Conservation (phyloP, 1,284 basidiomycete species). For the Flammula alnicola region DNA sequence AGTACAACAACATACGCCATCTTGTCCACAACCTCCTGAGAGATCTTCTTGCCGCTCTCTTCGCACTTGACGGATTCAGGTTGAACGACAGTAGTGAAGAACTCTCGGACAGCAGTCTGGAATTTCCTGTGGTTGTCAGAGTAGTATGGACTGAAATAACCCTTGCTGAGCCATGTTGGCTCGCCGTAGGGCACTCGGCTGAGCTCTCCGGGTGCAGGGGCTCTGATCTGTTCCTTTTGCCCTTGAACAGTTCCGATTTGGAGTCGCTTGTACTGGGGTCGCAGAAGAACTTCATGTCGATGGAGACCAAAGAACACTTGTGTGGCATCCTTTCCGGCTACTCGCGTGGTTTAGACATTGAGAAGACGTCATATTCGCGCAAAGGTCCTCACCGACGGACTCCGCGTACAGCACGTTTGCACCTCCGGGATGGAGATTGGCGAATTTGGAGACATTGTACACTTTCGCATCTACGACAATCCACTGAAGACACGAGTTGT, state of each 20-base stretch:
- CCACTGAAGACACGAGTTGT: conserved; percentile 57
- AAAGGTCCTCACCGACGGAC: conserved; percentile 35
- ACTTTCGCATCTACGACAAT: conserved; percentile 84
- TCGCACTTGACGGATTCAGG: conserved; percentile 75
- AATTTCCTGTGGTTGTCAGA: conserved; percentile 72
- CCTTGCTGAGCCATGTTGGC: conserved; percentile 84
- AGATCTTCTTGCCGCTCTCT: conserved; percentile 78
- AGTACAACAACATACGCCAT: conserved; percentile 53
- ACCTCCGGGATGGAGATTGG: conserved; percentile 83
- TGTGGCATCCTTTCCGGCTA: conserved; percentile 80
- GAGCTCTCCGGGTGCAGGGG: conserved; percentile 66
- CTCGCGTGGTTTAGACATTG: background rate
- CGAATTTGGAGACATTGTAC: conserved; percentile 81
- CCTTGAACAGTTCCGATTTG: conserved; percentile 80
- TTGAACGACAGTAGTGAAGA: conserved; percentile 66
- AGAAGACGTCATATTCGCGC: background rate
- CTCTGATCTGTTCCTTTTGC: conserved; percentile 65
- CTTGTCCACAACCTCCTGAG: conserved; percentile 76
- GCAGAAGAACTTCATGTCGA: conserved; percentile 82
- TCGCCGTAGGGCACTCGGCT: conserved; percentile 89
- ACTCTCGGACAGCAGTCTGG: conserved; percentile 66
- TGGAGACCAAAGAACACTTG: conserved; percentile 92
- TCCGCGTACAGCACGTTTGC: conserved; percentile 43
- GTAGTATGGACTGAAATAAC: conserved; percentile 87
- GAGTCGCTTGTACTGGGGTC: conserved; percentile 82